Conservation (phyloP, 495 filamentous ascomycete genomes). For the Annulohypoxylon bovei region DNA sequence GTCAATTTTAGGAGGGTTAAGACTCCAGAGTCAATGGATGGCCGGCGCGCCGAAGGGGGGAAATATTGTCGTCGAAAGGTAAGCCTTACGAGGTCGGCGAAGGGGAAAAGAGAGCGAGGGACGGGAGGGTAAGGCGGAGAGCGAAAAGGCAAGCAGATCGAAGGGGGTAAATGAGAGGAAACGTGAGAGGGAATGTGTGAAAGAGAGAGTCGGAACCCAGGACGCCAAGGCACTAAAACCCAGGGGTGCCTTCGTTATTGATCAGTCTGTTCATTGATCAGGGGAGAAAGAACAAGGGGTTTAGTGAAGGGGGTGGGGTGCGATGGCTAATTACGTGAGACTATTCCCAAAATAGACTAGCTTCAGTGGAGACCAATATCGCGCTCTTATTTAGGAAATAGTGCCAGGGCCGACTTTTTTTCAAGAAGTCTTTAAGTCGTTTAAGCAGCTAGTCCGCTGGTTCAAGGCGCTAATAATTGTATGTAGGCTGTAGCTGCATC, state of each 20-base stretch:
- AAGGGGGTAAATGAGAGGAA: conserved; percentile 46
- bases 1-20: conserved; percentile 27
- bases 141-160: conserved; percentile 30
- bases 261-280: conserved; percentile 38
- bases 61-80: conserved; percentile 42
- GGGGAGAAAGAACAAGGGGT: conserved; percentile 30
- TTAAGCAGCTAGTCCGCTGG: neutral
- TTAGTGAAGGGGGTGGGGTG: conserved; percentile 17
- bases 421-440: neutral
- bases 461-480: conserved; percentile 11
- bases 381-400: conserved; percentile 38
- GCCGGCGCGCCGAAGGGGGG: conserved; percentile 30
- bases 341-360: conserved; percentile 26
- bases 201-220: conserved; percentile 34
- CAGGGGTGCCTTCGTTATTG: conserved; percentile 44
- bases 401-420: conserved; percentile 30
- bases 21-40: conserved; percentile 29
- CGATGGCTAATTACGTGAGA: conserved; percentile 41
- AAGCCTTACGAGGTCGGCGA: conserved; percentile 43
- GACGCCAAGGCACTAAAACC: conserved; percentile 41
- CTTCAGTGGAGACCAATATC: conserved; percentile 25
- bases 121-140: conserved; percentile 33
- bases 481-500: neutral
- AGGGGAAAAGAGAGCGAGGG: conserved; percentile 39
- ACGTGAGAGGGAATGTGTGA: conserved; percentile 41